These are phyloP conservation scores for Avena insularis DNA, from an alignment of 176 grass and related monocot genomes.

Conservation along the genomic window DNA sequence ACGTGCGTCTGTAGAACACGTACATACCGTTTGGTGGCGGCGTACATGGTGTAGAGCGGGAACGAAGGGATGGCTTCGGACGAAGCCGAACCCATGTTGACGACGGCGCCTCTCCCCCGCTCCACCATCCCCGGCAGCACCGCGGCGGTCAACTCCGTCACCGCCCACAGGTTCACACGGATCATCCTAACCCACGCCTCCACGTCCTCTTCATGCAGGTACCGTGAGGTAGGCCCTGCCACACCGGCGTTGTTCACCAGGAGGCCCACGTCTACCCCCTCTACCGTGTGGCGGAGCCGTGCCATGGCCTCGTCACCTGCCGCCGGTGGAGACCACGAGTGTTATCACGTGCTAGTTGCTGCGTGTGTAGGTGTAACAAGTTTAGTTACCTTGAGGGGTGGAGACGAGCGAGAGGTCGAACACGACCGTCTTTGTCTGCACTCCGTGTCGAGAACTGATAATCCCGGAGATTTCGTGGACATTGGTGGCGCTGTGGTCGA, in stretches of 20 bases:
- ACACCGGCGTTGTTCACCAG: not conserved
- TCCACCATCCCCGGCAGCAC: constrained; percentile 53
- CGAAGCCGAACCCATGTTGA: constrained; percentile 39
- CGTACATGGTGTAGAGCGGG: constrained; percentile 53
- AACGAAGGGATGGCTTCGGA: constrained; percentile 37
- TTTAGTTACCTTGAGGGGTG: not conserved
- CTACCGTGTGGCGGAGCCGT: constrained; percentile 1
- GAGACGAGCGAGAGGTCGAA: not conserved
- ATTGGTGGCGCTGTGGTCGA: constrained; percentile 43
- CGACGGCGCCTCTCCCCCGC: constrained; percentile 38
- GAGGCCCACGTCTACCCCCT: not conserved
- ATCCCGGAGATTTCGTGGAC: constrained; percentile 30
- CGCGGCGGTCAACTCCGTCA: constrained; percentile 29
- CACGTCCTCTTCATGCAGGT: constrained; percentile 47
- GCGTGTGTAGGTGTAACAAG: too few relatives aligned
- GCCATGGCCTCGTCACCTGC: not conserved
- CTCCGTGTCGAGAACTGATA: not conserved
- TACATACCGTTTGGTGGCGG: constrained; percentile 27
- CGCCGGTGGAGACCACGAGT: not conserved
- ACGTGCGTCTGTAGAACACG: not conserved
- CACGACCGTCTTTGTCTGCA: not conserved
- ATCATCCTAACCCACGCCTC: constrained; percentile 45
- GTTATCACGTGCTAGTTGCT: not conserved
- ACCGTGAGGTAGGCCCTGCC: constrained; percentile 12
- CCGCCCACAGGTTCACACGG: constrained; percentile 45